Evolutionary conservation across 805 yeast genomes (phyloP), one percentile per base, ranked within the genome.

Genomic region (Candida silvatica): DNA sequence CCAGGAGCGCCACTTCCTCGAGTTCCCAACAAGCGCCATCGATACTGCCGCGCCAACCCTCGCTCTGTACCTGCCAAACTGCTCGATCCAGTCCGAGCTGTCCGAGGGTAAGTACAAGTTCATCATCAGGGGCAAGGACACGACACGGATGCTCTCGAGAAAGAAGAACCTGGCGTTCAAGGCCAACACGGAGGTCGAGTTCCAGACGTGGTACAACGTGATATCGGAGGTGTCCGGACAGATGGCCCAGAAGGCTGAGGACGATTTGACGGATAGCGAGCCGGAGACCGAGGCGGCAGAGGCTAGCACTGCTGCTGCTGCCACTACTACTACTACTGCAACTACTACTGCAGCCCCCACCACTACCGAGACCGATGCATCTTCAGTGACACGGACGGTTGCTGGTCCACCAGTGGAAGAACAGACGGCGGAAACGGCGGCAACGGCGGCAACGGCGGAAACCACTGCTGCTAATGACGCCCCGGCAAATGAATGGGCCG

Each of bases 1-100:
- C 5, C 66, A 64, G 20, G 45, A 72, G 1, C 57, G 64, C 17
- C 67, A 56, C 45, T 45, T 71, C 17, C 63, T 64, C 41, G 71
- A 67, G 42, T 71, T 66, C 51, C 65, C 64, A 38, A 57, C 70
- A 11, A 58, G 63, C 37, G 65, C 70, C 18, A 44, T 53, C 29
- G 73, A 67, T 40, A 54, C 69, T 5, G 41, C 41, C 15, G 56
- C 58, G n/a, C 77, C 77, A 12, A 64, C 64, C 17, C 44, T 66
- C 29, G 59, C 66, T 14, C 44, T 72, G 5, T 69, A 59, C 37
- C 47, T 71, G 25, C 77, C 77, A 7, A 74, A 68, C 15, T 58
- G 69, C 38, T 46, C 57, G 20, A 37, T 69, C 11, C 57, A 58
- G 23, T 44, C 58, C 6, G 35, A 45, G 3, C 52, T 48, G 12